Percentiles rank a stretch among this genome's conserved stretches.
Evolutionary conservation across 352 stramenopile genomes (phyloP).

Genomic region (Globisporangium emineosum): DNA sequence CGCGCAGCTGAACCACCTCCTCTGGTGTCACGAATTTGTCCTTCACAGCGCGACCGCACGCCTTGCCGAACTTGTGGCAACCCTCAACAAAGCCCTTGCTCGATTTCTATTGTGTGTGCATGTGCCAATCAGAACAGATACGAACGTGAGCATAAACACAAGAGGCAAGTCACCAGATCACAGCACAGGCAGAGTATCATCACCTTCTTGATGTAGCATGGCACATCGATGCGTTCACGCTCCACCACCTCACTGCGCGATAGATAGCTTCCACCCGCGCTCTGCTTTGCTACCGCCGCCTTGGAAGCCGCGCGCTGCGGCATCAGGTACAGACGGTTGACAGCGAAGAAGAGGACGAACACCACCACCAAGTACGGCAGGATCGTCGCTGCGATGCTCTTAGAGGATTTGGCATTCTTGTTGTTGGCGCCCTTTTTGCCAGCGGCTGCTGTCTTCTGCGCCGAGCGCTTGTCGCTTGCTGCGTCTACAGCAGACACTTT

Average conservation of each 20-base stretch:
- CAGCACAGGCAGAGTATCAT: background rate
- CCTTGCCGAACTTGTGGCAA: conserved; percentile 56
- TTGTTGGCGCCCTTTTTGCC: background rate
- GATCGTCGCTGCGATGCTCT: background rate
- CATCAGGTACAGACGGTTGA: conserved; percentile 16
- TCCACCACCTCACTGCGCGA: conserved; percentile 31
- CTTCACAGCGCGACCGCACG: conserved; percentile 66
- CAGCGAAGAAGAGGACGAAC: conserved; percentile 7
- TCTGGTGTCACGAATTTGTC: conserved; percentile 73
- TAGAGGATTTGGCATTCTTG: conserved; percentile 6
- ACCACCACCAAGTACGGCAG: conserved; percentile 14
- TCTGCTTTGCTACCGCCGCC: background rate
- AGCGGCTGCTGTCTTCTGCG: background rate
- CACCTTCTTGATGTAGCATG: conserved; percentile 48
- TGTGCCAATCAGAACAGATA: background rate
- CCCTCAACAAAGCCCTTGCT: conserved; percentile 46
- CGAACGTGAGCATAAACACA: background rate
- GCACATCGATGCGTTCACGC: conserved; percentile 53
- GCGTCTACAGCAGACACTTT: background rate
- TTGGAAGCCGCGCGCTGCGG: conserved; percentile 1
- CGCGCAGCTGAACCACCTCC: conserved; percentile 64
- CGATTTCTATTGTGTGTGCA: conserved; percentile 25
- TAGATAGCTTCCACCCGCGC: conserved; percentile 5
- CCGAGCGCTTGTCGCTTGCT: background rate
- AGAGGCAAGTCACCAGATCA: background rate